Conservation (phyloP, 108 stramenopile species). For the Cyclostephanos tholiformis region DNA sequence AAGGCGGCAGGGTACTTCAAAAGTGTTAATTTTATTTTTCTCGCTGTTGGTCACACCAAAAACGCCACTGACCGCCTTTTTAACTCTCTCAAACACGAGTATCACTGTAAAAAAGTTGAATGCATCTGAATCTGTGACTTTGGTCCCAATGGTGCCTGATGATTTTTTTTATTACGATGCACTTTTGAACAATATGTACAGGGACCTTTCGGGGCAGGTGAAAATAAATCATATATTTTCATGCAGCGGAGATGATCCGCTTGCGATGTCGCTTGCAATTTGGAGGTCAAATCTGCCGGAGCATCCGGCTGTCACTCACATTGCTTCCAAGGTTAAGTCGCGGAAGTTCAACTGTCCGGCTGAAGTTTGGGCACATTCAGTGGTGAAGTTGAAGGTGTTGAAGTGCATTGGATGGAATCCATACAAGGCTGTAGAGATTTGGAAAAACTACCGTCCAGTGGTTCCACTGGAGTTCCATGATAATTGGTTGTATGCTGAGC, state of each 20-base stretch:
- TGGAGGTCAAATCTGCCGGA: neutral
- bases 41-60: conserved; percentile 13
- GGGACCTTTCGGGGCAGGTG: neutral
- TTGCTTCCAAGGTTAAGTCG: neutral
- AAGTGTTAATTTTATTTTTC: conserved; percentile 6
- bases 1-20: conserved; percentile 5
- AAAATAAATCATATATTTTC: conserved; percentile 16
- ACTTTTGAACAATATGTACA: neutral
- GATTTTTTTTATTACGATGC: conserved; percentile 8
- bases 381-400: neutral
- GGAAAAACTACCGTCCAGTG: too few species aligned
- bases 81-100: neutral
- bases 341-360: neutral
- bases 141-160: neutral
- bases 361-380: neutral
- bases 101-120: neutral
- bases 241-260: neutral
- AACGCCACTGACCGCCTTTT: neutral
- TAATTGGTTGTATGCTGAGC: too few species aligned
- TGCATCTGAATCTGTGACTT: neutral
- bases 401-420: conserved; percentile 8
- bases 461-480: too few species aligned
- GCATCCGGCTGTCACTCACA: neutral
- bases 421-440: conserved; percentile 19
- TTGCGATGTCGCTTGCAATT: neutral